Conservation (phyloP, 75 land plant genomes). For the Cupressus sempervirens region DNA sequence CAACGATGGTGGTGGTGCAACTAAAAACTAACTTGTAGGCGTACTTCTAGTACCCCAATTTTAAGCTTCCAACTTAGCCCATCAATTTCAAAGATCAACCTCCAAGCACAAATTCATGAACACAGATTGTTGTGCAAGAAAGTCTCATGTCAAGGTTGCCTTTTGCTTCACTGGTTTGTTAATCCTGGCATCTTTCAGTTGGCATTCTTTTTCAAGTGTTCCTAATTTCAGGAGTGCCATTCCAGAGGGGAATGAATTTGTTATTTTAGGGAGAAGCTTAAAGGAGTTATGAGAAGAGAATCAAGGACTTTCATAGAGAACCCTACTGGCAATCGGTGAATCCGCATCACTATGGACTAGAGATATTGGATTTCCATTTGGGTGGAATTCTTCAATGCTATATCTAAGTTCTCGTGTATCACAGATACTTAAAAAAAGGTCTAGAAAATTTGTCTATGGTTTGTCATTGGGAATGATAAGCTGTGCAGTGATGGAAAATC, state of each 20-base stretch:
- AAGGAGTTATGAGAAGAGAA: background rate
- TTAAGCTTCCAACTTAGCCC: no score
- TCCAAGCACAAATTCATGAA: no score
- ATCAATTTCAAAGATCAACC: no score
- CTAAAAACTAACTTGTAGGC: no score
- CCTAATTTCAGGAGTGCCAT: background rate
- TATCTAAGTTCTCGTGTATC: no score
- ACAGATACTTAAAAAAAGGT: no score
- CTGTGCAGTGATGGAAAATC: constrained; percentile 38
- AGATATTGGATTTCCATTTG: no score
- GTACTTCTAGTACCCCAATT: no score
- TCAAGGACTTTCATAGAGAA: background rate
- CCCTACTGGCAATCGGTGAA: background rate
- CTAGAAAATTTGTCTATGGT: no score
- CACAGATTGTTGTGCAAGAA: background rate
- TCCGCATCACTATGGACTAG: constrained; percentile 1
- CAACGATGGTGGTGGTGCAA: no score
- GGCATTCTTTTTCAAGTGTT: background rate
- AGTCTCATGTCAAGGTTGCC: constrained; percentile 13
- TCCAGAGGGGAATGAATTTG: background rate
- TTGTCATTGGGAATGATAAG: no score
- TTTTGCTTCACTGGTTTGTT: constrained; percentile 14
- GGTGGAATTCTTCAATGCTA: no score
- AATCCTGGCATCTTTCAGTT: constrained; percentile 6
- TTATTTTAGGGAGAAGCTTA: constrained; percentile 7